Percentiles rank a stretch among this genome's conserved stretches.
These are phyloP conservation scores for Phytophthora citricola DNA, from an alignment of 352 stramenopile genomes.

Conservation along the genomic window DNA sequence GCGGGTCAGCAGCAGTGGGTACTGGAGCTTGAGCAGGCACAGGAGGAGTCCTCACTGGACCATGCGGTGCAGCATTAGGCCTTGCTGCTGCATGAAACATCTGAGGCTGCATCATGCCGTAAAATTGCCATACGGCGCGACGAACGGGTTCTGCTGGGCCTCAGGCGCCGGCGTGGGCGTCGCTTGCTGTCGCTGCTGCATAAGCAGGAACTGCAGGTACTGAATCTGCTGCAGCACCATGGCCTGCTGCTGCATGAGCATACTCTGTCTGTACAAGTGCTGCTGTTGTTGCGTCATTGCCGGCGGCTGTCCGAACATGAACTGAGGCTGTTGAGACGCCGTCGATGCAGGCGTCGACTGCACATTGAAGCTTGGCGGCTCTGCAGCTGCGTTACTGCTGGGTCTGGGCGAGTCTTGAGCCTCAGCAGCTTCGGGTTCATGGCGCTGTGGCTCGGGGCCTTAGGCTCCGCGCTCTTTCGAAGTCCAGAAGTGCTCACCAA, in stretches of 20 bases:
- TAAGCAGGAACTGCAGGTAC: constrained; percentile 74
- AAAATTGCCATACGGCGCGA: constrained; percentile 44
- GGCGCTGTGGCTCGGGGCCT: constrained; percentile 11
- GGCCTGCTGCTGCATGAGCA: constrained; percentile 83
- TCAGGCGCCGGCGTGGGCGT: neutral
- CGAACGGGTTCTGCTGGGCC: constrained; percentile 23
- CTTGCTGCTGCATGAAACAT: constrained; percentile 31
- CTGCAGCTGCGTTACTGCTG: constrained; percentile 3
- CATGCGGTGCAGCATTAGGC: constrained; percentile 17
- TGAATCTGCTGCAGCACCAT: constrained; percentile 85
- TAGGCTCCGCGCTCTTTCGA: constrained; percentile 14
- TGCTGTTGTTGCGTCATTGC: constrained; percentile 47
- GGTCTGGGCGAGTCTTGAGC: constrained; percentile 39
- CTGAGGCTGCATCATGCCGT: constrained; percentile 40
- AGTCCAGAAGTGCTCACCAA: constrained; percentile 52
- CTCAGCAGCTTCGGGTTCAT: constrained; percentile 14
- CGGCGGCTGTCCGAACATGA: constrained; percentile 22
- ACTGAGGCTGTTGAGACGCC: constrained; percentile 14
- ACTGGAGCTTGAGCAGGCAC: constrained; percentile 6
- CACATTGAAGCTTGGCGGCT: constrained; percentile 15
- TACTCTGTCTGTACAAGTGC: constrained; percentile 61
- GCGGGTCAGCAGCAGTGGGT: constrained; percentile 20
- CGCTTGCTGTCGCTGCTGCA: constrained; percentile 41
- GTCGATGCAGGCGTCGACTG: neutral
- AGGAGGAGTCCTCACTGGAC: constrained; percentile 5